Evolutionary conservation across 805 yeast genomes (phyloP).

Genomic region (Naumovozyma castellii): DNA sequence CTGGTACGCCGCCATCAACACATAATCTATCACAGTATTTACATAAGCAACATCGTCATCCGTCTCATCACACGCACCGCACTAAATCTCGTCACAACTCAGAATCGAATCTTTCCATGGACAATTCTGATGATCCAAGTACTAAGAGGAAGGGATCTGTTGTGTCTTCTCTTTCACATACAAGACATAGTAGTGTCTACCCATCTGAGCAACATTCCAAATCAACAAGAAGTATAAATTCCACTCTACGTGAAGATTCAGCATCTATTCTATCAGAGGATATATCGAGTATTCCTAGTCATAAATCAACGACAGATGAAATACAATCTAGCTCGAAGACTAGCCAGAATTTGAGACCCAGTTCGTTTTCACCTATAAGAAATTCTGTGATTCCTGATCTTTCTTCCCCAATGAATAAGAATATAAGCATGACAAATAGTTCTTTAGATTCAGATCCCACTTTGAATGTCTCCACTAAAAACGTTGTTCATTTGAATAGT

Average conservation of each 20-base stretch:
- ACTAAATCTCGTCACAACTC: slow-evolving; percentile 1
- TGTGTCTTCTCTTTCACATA: neutral
- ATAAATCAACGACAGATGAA: slow-evolving; percentile 3
- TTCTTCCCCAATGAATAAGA: neutral
- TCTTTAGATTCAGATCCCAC: neutral
- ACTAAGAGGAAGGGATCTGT: slow-evolving; percentile 3
- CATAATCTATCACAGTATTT: neutral
- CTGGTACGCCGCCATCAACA: slow-evolving; percentile 1
- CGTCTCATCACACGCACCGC: neutral
- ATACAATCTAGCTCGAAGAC: slow-evolving; percentile 1
- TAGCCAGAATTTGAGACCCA: neutral
- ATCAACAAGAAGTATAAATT: slow-evolving; percentile 4
- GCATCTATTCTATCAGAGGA: slow-evolving; percentile 5
- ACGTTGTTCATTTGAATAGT: slow-evolving; percentile 9
- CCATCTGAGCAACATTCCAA: slow-evolving; percentile 3
- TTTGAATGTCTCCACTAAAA: neutral
- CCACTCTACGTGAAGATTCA: slow-evolving; percentile 4
- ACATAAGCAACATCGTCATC: slow-evolving; percentile 2
- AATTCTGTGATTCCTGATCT: neutral
- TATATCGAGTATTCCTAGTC: slow-evolving; percentile 1
- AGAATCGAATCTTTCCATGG: slow-evolving; percentile 1
- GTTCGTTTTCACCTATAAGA: slow-evolving; percentile 1
- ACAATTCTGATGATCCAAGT: neutral
- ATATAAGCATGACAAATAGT: neutral
- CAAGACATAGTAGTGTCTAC: slow-evolving; percentile 1